Evolutionary conservation across 1,139 yeast genomes (phyloP), one percentile per base, ranked within the genome.

Genomic region (Pichia sp.): DNA sequence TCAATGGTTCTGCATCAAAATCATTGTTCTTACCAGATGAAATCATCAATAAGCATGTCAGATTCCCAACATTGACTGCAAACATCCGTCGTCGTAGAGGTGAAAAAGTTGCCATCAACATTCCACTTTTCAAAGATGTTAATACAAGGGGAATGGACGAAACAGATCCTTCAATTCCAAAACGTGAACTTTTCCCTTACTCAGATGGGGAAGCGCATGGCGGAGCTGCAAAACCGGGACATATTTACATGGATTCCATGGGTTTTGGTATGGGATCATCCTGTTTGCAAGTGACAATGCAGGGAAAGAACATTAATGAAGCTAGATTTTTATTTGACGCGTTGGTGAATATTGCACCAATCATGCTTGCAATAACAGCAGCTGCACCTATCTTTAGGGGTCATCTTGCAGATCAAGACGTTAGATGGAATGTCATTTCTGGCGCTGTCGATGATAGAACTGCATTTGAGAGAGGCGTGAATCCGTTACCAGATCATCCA

Each of bases 261-360:
- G 98, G 98, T 0, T 91, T 91, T 53, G 99, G 99, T 10, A 91
- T 91, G 99, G 99, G 99, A 8, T 76, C 94, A 41, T 84, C 94
- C 29, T 93, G 98, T 59, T 64, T 91, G 45, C 99, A 91, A 60
- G 74, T 87, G 42, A 91, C 99, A 0, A 84, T 86, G 72, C 98
- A 93, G 60, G 91, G 94, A 3, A 72, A 78, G 8, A 72, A 83
- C 52, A 67, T 93, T 25, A 61, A 64, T 39, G 77, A 78, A 52
- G 91, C 96, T 4, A 66, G 97, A 41, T 75, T 71, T 47, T 66
- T 93, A 40, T 93, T 87, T 58, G 99, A 91, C 58, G 72, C 88
- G 11, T 67, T 91, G 56, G 86, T 85, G 0, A 94, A 95, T 31
- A 61, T 88, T 25, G 80, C 96, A 0, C 96, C 98, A 0, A 60